Evolutionary conservation across 768 basidiomycete genomes (phyloP).

Genomic region (Pulveroboletus sp.): DNA sequence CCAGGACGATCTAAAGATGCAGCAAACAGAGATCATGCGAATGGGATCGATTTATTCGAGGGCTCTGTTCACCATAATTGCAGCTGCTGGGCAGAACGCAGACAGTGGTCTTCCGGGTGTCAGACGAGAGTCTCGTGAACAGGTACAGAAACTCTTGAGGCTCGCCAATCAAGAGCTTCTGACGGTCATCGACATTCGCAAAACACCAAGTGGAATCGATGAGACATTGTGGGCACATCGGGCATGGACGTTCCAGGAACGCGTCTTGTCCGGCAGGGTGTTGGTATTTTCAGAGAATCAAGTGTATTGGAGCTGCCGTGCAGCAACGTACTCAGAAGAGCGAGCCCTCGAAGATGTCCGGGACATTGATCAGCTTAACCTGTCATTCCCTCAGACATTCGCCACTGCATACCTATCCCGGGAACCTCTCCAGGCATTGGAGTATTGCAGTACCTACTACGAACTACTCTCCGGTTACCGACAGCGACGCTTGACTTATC

Average conservation of each 20-base stretch:
- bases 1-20: conserved; percentile 16
- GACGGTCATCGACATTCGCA: conserved; percentile 6
- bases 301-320: conserved; percentile 16
- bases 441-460: background rate
- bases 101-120: conserved; percentile 12
- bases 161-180: conserved; percentile 8
- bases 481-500: conserved; percentile 6
- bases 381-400: background rate
- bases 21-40: conserved; percentile 13
- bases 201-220: background rate
- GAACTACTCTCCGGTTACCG: conserved; percentile 5
- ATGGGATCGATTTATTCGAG: conserved; percentile 21
- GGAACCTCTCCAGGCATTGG: background rate
- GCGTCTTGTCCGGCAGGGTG: conserved; percentile 10
- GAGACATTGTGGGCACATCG: conserved; percentile 9
- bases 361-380: background rate
- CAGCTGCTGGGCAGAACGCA: conserved; percentile 10
- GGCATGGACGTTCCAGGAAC: conserved; percentile 21
- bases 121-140: background rate
- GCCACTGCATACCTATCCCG: background rate
- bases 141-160: conserved; percentile 7
- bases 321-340: conserved; percentile 9
- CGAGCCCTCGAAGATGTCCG: conserved; percentile 5
- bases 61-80: conserved; percentile 18
- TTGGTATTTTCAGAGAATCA: conserved; percentile 17